A percentile compares a stretch with the other conserved stretches of the same genome.
Evolutionary conservation across 345 rosid genomes (phyloP).

Genomic region (Populus alba): DNA sequence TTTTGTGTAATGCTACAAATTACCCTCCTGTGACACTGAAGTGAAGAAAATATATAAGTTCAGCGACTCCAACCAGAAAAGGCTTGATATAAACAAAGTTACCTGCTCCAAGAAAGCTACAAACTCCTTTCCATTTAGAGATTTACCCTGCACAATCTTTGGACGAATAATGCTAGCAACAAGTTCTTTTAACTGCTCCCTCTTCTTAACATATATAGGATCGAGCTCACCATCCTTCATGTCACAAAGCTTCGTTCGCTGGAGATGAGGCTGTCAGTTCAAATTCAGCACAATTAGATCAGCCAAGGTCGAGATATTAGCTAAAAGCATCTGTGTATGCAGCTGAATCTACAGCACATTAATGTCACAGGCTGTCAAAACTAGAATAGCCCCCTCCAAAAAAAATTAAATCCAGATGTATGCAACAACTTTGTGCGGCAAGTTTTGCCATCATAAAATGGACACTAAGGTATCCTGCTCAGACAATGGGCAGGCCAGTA

Average conservation of each 20-base stretch:
- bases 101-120: conserved; percentile 93
- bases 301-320: conserved; percentile 17
- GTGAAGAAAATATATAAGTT: background rate
- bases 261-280: conserved; percentile 74
- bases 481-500: no score
- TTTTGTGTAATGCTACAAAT: no score
- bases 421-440: no score
- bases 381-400: no score
- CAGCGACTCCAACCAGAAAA: background rate
- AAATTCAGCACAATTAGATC: conserved; percentile 28
- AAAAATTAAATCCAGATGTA: no score
- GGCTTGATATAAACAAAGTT: conserved; percentile 10
- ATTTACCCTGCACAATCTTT: conserved; percentile 89
- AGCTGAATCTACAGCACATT: background rate
- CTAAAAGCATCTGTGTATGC: conserved; percentile 1
- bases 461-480: no score
- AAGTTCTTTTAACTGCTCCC: conserved; percentile 75
- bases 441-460: no score
- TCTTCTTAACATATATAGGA: conserved; percentile 67
- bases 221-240: conserved; percentile 90
- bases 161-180: conserved; percentile 79
- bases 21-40: background rate
- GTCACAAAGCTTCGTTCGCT: conserved; percentile 96
- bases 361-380: no score
- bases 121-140: conserved; percentile 85